Base-by-base conservation (phyloP, 2,329 filamentous ascomycete genomes). In the Penicillium sp. region DNA sequence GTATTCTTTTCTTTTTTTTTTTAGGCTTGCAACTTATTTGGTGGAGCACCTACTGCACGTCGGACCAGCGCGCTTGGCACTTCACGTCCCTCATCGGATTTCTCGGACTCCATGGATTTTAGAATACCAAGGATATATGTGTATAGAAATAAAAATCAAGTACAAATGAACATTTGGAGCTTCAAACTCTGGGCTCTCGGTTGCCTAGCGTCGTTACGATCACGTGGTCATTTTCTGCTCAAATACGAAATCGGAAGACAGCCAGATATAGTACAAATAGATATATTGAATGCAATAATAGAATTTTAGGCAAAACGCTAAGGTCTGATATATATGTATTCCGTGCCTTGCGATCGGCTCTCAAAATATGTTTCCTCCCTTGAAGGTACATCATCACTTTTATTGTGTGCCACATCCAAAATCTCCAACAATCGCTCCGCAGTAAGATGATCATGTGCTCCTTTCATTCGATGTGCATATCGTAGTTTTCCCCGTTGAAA, bases 31-130 rank as follows among this genome's bases (percentile, higher is more conserved):
- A 26, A 17, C 3, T 25, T 26, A n/a, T 33, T 12, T 10, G n/a
- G 3, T 59, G 45, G 45, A 47, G 45, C 52, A 71, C 70, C 60
- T 63, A 73, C 70, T 40, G 70, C 70, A 50, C 69, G 70, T 60
- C 63, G 59, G 43, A 55, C 44, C 47, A 62, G 22, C 16, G 52
- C 53, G 50, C 58, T 57, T 38, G 65, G 48, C 31, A 45, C 45
- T 28, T 65, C 64, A 22, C 53, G 62, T 43, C 57, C 49, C 22
- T 67, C 68, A 47, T 69, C 69, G 57, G 69, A 61, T 31, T 59
- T 67, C 59, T 65, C 69, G 59, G 64, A 47, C 16, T 72, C 70
- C 70, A 73, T 71, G 12, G 10, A 38, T 48, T 26, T 38, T 11
- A 41, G 5, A 9, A 25, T 25, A 37, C 4, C 6, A 6, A 5